Conservation (phyloP, 2,329 filamentous ascomycete species). For the Trichoderma harzianum region DNA sequence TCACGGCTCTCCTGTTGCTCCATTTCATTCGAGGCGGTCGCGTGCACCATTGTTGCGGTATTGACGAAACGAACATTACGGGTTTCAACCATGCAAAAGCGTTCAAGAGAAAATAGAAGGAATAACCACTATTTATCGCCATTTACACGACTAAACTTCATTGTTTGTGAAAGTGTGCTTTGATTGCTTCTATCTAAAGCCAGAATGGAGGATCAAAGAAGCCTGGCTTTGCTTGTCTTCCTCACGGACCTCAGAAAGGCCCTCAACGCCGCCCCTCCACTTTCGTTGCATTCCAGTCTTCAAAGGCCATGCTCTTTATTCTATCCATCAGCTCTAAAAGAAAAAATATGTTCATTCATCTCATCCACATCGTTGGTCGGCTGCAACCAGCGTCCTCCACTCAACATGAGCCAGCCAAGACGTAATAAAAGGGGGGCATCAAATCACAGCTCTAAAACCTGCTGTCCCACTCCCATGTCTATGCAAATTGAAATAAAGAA, state of each 20-base stretch:
- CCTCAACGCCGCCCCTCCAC: not conserved
- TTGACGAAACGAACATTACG: not conserved
- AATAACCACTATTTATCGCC: not conserved
- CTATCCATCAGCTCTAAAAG: not conserved
- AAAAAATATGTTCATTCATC: not conserved
- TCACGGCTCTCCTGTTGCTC: not conserved
- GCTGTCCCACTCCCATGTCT: not conserved
- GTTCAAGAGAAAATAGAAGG: not conserved
- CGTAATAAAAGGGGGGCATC: not conserved
- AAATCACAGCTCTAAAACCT: not conserved
- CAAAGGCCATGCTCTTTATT: not conserved
- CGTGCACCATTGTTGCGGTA: not conserved
- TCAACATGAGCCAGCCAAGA: not conserved
- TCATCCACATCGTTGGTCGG: not conserved
- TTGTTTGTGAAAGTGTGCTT: not conserved
- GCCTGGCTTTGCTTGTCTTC: not conserved
- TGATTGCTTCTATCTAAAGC: conserved; percentile 11
- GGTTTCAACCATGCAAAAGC: not conserved
- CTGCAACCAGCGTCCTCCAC: not conserved
- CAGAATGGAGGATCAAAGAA: conserved; percentile 7
- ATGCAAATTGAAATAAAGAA: not conserved
- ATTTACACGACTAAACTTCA: not conserved
- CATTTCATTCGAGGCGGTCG: not conserved
- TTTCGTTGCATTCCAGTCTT: conserved; percentile 11
- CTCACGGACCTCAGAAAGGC: not conserved